phyloP scores from a whole-genome alignment of 2,329 filamentous ascomycete genomes.

The Hypoxylon sp. region DNA sequence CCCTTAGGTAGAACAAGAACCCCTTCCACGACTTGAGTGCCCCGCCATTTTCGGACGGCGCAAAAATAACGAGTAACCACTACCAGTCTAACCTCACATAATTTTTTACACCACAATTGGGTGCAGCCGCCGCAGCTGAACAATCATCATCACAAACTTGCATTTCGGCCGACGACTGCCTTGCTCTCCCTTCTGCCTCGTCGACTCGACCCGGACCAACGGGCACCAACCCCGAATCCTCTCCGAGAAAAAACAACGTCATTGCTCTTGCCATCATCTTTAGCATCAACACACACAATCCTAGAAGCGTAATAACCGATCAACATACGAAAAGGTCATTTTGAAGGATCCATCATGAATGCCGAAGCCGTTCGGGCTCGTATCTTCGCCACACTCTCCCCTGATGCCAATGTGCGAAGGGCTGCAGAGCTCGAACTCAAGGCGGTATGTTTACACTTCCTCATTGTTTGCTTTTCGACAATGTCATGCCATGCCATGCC shows the following conservation, averaged over 20 bases:
- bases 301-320: constrained; percentile 11
- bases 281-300: constrained; percentile 24
- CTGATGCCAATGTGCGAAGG: constrained; percentile 81
- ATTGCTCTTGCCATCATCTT: constrained; percentile 24
- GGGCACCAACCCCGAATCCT: constrained; percentile 37
- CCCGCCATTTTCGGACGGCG: constrained; percentile 44
- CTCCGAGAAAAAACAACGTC: constrained; percentile 34
- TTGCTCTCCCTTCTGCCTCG: constrained; percentile 5
- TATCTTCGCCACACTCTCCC: constrained; percentile 81
- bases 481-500: constrained; percentile 29
- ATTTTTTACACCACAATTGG: constrained; percentile 46
- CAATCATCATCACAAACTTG: constrained; percentile 38
- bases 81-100: constrained; percentile 40
- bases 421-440: constrained; percentile 86
- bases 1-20: constrained; percentile 14
- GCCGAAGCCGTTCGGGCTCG: constrained; percentile 80
- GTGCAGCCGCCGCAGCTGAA: constrained; percentile 38
- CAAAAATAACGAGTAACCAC: constrained; percentile 45
- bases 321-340: constrained; percentile 6
- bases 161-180: constrained; percentile 32
- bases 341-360: constrained; percentile 71
- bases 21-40: constrained; percentile 36
- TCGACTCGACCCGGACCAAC: constrained; percentile 38
- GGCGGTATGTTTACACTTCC: constrained; percentile 69
- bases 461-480: constrained; percentile 35